These are phyloP conservation scores for Letharia columbiana DNA, from an alignment of 495 filamentous ascomycete genomes.

Conservation along the genomic window DNA sequence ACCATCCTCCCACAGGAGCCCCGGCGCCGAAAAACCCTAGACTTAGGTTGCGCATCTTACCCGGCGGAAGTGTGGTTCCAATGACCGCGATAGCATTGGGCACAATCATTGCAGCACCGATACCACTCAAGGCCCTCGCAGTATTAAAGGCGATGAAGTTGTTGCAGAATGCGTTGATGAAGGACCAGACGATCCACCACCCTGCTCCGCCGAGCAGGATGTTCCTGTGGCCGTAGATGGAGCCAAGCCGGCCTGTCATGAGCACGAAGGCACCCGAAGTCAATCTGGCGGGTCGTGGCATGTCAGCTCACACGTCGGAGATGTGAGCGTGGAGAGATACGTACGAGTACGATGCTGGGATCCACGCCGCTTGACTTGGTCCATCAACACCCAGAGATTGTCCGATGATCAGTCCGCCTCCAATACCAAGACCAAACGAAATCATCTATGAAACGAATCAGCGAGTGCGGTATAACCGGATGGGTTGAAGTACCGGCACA, in stretches of 20 bases:
- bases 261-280: constrained; percentile 6
- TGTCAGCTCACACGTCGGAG: neutral
- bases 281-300: neutral
- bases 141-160: constrained; percentile 36
- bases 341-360: constrained; percentile 32
- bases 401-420: constrained; percentile 26
- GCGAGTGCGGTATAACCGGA: neutral
- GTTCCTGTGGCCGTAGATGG: constrained; percentile 43
- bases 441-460: constrained; percentile 22
- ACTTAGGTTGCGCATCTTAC: constrained; percentile 38
- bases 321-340: constrained; percentile 28
- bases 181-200: constrained; percentile 33
- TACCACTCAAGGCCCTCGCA: constrained; percentile 35
- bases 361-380: constrained; percentile 26
- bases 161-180: constrained; percentile 37
- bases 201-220: constrained; percentile 34
- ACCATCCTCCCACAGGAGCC: constrained; percentile 40
- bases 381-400: constrained; percentile 22
- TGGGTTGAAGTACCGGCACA: neutral
- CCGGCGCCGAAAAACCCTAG: constrained; percentile 44
- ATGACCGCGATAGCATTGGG: constrained; percentile 44
- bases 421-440: constrained; percentile 27
- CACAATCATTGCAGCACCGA: constrained; percentile 40
- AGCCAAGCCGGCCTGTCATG: constrained; percentile 39
- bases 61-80: constrained; percentile 38